Evolutionary conservation across 805 yeast genomes (phyloP), one percentile per base, ranked within the genome.

Genomic region (Hagleromyces aurorensis): DNA sequence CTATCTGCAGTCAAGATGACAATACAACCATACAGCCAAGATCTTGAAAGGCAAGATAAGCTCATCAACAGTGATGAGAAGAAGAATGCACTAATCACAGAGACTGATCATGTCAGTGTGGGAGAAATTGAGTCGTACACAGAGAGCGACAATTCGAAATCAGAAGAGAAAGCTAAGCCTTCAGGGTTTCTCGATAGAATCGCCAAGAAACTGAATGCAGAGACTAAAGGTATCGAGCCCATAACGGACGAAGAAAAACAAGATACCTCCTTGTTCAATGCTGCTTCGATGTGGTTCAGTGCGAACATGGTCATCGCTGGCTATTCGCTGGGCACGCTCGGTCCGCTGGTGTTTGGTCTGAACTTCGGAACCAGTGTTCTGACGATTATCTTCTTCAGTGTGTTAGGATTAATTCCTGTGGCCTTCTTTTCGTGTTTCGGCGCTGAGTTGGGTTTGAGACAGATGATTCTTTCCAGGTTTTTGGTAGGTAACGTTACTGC

Each of bases 251-350:
- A 76, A 24, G 91, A 83, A 55, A 78, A 82, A 51, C 67, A 70
- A 25, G 83, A 78, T 38, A 68, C 67, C 26, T 75, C 81, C 17
- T 54, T 78, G 36, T 64, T 72, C 61, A 72, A 71, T 42, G 81
- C 89, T 19, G 82, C 85, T 25, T 67, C 87, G 26, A 81, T 86
- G 89, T 86, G 95, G 94, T 68, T 79, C 47, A 78, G 93, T 6
- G 93, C 94, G 16, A 85, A 86, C 59, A 65, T 83, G 69, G 94
- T 83, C 32, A 75, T 85, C 50, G 86, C 94, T 13, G 72, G 94
- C 9, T 75, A 73, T 46, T 66, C 94, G 9, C 61, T 84, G 26
- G 95, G 96, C 55, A 79, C 71, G 38, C 54, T 78, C 22, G 82
- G 83, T 15, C 63, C 75, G 27, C 62, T 78, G 37, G 67, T 72